These are phyloP conservation scores for Sporothrix variecibatus DNA, from an alignment of 2,329 filamentous ascomycete genomes.

Conservation along the genomic window DNA sequence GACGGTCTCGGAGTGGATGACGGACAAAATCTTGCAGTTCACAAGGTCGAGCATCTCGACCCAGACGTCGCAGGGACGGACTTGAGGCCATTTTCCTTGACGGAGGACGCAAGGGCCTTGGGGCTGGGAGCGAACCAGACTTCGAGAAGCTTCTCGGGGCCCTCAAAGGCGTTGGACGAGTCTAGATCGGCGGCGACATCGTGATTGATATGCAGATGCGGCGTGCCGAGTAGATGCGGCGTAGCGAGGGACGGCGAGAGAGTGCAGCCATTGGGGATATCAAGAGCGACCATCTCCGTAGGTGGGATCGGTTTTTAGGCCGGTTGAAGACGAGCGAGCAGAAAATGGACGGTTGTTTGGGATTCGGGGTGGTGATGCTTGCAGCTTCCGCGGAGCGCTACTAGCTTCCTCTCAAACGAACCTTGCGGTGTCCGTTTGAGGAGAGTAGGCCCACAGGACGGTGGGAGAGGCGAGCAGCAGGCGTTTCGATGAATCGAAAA, in stretches of 20 bases:
- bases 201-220: conserved; percentile 94
- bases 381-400: conserved; percentile 81
- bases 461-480: conserved; percentile 87
- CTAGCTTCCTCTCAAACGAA: conserved; percentile 98
- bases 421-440: conserved; percentile 90
- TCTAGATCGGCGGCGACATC: conserved; percentile 91
- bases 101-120: conserved; percentile 67
- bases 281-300: conserved; percentile 79
- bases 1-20: conserved; percentile 88
- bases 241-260: conserved; percentile 80
- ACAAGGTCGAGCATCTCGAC: conserved; percentile 97
- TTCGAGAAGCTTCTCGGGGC: conserved; percentile 95
- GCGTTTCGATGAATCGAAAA: conserved; percentile 37
- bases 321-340: background rate
- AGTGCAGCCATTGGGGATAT: conserved; percentile 78
- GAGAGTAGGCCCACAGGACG: conserved; percentile 91
- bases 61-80: conserved; percentile 83
- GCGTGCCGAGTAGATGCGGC: conserved; percentile 67
- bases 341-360: background rate
- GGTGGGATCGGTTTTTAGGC: background rate
- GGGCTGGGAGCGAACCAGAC: conserved; percentile 94
- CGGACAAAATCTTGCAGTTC: conserved; percentile 96
- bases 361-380: background rate
- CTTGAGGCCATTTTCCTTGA: conserved; percentile 78
- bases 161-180: conserved; percentile 95